Percentiles rank a stretch among this genome's conserved stretches.
phyloP scores from a whole-genome alignment of 306 rosid genomes.

The Cajanus cajan region DNA sequence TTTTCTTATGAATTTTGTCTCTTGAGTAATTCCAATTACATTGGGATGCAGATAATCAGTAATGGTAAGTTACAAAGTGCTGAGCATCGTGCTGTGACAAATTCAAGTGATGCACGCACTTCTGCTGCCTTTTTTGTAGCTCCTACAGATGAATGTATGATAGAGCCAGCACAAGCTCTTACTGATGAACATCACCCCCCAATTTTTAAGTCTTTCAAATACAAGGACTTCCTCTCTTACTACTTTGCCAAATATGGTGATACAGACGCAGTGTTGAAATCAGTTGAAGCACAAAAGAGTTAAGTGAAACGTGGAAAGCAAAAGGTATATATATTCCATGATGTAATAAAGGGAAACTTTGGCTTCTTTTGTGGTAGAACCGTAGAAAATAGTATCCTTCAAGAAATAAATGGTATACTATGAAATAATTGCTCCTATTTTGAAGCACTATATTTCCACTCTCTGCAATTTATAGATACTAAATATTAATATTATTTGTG shows the following conservation, averaged over 20 bases:
- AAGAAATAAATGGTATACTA: no score
- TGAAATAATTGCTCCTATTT: no score
- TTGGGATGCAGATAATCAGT: conserved; percentile 42
- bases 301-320: background rate
- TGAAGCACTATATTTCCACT: background rate
- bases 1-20: background rate
- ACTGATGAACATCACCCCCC: conserved; percentile 42
- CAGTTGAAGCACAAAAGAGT: background rate
- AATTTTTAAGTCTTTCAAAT: conserved; percentile 24
- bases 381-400: no score
- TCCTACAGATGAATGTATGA: conserved; percentile 37
- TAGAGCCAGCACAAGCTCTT: conserved; percentile 53
- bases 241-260: conserved; percentile 17
- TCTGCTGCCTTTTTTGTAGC: conserved; percentile 31
- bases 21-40: background rate
- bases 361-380: no score
- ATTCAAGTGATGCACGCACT: conserved; percentile 38
- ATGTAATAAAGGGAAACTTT: no score
- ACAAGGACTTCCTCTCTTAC: background rate
- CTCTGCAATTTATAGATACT: no score
- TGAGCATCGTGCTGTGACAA: conserved; percentile 60
- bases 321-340: no score
- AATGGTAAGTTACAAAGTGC: conserved; percentile 48
- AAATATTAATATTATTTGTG: no score
- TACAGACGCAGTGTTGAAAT: background rate